These are phyloP conservation scores for Apiospora kogelbergensis DNA, from an alignment of 2,329 filamentous ascomycete species.

Conservation along the genomic window DNA sequence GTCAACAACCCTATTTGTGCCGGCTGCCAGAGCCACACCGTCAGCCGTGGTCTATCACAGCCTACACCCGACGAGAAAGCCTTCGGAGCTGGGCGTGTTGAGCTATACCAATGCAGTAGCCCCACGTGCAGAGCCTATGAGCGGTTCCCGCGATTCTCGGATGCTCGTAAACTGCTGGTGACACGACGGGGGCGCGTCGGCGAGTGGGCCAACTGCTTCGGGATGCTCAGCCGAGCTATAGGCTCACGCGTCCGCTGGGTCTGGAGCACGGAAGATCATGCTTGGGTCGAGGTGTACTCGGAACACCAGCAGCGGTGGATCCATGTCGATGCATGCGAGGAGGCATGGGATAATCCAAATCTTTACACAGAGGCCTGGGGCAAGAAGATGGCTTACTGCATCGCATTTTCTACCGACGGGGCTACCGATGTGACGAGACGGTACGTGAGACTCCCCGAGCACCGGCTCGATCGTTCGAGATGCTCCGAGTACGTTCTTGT, in stretches of 20 bases:
- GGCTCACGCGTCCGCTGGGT: slow-evolving; percentile 93
- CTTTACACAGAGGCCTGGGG: slow-evolving; percentile 94
- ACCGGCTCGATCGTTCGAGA: not conserved
- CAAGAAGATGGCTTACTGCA: slow-evolving; percentile 95
- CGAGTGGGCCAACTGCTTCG: slow-evolving; percentile 98
- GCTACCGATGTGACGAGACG: slow-evolving; percentile 52
- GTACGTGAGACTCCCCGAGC: slow-evolving; percentile 2
- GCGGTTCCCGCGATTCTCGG: slow-evolving; percentile 73
- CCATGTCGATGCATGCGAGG: slow-evolving; percentile 94
- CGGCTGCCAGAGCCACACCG: not conserved
- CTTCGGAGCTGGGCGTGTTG: not conserved
- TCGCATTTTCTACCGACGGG: slow-evolving; percentile 92
- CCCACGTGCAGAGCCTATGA: not conserved
- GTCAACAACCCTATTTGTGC: slow-evolving; percentile 93
- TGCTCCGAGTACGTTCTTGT: not conserved
- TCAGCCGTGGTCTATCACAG: not conserved
- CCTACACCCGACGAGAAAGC: not conserved
- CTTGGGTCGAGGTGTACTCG: slow-evolving; percentile 97
- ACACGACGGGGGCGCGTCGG: slow-evolving; percentile 83
- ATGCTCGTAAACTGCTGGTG: slow-evolving; percentile 90
- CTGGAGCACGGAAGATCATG: slow-evolving; percentile 96
- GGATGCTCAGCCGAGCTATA: slow-evolving; percentile 93
- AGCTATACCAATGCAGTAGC: not conserved
- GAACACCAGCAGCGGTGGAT: slow-evolving; percentile 92
- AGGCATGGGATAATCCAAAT: slow-evolving; percentile 90